These are phyloP conservation scores for Iberis amara DNA, from an alignment of 441 rosid genomes.

Conservation along the genomic window DNA sequence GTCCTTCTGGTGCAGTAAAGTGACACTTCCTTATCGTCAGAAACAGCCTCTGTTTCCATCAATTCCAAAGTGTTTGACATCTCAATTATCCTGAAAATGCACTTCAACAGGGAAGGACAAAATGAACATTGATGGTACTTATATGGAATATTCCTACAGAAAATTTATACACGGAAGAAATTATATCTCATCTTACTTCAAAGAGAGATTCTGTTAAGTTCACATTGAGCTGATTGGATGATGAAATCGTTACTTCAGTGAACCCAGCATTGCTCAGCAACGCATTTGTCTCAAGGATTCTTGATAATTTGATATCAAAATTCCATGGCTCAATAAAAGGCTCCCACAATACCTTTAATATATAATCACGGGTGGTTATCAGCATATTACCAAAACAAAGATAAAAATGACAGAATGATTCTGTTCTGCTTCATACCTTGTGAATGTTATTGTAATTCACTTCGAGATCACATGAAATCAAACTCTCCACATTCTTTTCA, in stretches of 20 bases:
- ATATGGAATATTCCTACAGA: conserved; percentile 4
- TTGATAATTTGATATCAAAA: conserved; percentile 48
- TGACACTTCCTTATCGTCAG: conserved; percentile 38
- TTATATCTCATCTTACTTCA: conserved; percentile 53
- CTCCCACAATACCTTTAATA: conserved; percentile 79
- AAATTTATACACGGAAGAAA: neutral
- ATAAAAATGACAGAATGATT: conserved; percentile 16
- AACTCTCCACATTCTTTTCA: conserved; percentile 45
- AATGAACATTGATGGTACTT: neutral
- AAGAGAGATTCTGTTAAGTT: conserved; percentile 73
- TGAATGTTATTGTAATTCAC: conserved; percentile 79
- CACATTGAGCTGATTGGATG: conserved; percentile 65
- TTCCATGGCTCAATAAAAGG: conserved; percentile 92
- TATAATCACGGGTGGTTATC: conserved; percentile 24
- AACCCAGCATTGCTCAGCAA: conserved; percentile 46
- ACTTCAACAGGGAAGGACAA: conserved; percentile 36
- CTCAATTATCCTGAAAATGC: conserved; percentile 68
- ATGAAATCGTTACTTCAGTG: conserved; percentile 58
- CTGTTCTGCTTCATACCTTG: conserved; percentile 47
- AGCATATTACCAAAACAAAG: conserved; percentile 19
- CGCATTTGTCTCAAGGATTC: conserved; percentile 49
- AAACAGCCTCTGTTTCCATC: conserved; percentile 35
- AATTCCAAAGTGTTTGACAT: conserved; percentile 65
- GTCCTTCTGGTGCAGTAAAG: conserved; percentile 38
- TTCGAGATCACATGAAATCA: conserved; percentile 59